Base-by-base conservation (phyloP, 371 early-diverging fungal species). In the Basidiobolus meristosporus region DNA sequence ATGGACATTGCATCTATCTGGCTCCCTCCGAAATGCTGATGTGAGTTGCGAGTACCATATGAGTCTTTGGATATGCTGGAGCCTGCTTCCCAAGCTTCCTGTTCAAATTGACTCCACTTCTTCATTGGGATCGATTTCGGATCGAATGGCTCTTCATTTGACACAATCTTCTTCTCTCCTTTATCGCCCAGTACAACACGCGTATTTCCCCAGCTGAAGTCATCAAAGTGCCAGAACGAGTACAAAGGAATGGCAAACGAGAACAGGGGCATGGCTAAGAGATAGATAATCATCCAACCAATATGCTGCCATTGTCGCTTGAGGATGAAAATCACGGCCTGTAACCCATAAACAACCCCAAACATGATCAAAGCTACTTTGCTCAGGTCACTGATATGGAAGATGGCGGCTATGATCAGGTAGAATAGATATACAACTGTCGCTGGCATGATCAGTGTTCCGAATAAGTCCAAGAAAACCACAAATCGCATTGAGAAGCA, bases 401-500 rank as follows among this genome's bases (percentile, higher is more conserved):
- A 53, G 1, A 70, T 42, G 3, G 57, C 45, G 17, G 62, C 39
- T 48, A 74, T 75, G 26, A 83, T 71, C 34, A 89, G 62, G 46
- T 82, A 85, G 15, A 62, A 76, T 33, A 89, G 56, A 46, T 87
- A 97, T 3, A 77, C 62, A 19, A 97, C 67, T 1, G 89, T 75
- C 2, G 91, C 98, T 4, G 98, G 98, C 65, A 89, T 72, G 23
- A 88, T 77, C 46, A 95, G 39, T 0, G 98, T 97, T 35, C 88
- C 81, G 48, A 92, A 65, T 29, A 97, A 62, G 68, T 97, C 98
- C 23, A 96, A 59, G 42, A 87, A 65, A 38, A 96, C 97, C 20
- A 95, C 71, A 52, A 96, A 92, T 31, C 95, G 84, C 98, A 98
- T 96, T n/a, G 93, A 92, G 68, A 92, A 96, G 54, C 89, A 90